Percentiles rank a stretch among this genome's conserved stretches.
These are phyloP conservation scores for Chloris gayana DNA, from an alignment of 176 grass and related monocot species.

Conservation along the genomic window DNA sequence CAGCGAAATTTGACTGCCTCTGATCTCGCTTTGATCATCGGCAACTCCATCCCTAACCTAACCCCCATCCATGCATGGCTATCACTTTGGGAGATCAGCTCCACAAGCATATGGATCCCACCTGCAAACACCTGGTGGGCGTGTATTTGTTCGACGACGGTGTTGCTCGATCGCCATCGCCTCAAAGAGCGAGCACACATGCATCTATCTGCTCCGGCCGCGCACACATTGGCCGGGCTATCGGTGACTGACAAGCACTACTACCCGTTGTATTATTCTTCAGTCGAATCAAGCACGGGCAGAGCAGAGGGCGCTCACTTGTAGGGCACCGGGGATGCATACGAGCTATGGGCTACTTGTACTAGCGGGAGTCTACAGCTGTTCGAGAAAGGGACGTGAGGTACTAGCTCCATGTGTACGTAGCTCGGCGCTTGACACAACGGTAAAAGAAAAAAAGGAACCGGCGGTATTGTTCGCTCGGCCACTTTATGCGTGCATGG, in stretches of 20 bases:
- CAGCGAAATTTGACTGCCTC: constrained; percentile 49
- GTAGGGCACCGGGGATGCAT: too few species aligned
- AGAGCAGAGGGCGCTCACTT: neutral
- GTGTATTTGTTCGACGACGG: neutral
- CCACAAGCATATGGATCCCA: too few species aligned
- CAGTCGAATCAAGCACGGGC: constrained; percentile 15
- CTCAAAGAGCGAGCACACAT: neutral
- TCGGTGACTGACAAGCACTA: neutral
- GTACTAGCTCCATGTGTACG: too few species aligned
- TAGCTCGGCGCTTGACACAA: neutral
- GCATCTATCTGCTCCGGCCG: too few species aligned
- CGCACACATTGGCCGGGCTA: neutral
- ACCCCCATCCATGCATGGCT: too few species aligned
- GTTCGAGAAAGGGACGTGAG: too few species aligned
- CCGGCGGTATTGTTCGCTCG: neutral
- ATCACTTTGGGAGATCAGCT: neutral
- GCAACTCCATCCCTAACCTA: neutral
- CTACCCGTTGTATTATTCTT: neutral
- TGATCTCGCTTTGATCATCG: neutral
- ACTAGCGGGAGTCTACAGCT: too few species aligned
- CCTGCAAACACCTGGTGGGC: neutral
- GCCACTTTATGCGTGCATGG: neutral
- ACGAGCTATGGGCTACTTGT: too few species aligned
- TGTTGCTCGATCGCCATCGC: neutral
- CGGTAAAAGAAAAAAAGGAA: neutral